Percentiles rank a stretch among this genome's conserved stretches.
Evolutionary conservation across 176 grass and related monocot species (phyloP).

Genomic region (Oryza coarctata): DNA sequence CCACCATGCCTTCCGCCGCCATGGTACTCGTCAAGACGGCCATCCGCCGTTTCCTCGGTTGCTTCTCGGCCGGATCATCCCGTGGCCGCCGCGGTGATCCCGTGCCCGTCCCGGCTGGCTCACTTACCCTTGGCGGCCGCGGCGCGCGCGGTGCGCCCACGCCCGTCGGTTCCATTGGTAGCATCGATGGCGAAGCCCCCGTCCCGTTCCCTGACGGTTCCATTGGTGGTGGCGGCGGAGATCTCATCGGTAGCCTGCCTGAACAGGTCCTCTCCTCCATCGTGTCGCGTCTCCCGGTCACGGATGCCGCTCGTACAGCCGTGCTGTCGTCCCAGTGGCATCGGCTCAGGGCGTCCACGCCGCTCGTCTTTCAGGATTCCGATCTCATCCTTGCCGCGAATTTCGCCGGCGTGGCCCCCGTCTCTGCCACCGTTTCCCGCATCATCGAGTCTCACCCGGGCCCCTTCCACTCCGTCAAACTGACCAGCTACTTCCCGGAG

Average conservation of each 20-base stretch:
- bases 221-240: too few species aligned
- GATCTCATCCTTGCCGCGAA: not conserved
- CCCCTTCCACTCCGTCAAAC: not conserved
- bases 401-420: not conserved
- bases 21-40: not conserved
- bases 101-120: not conserved
- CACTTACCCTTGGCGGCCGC: too few species aligned
- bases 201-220: too few species aligned
- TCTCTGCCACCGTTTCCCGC: not conserved
- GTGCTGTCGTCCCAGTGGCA: not conserved
- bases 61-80: not conserved
- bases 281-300: too few species aligned
- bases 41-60: not conserved
- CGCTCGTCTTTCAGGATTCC: not conserved
- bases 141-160: too few species aligned
- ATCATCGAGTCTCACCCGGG: not conserved
- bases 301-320: not conserved
- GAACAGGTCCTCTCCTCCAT: too few species aligned
- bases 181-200: too few species aligned
- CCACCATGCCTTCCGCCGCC: not conserved
- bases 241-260: too few species aligned
- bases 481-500: not conserved
- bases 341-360: not conserved
- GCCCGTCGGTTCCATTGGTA: too few species aligned
- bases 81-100: not conserved